Percentiles rank a stretch among this genome's conserved stretches.
Evolutionary conservation across 345 rosid species (phyloP).

Genomic region (Populus ilicifolia): DNA sequence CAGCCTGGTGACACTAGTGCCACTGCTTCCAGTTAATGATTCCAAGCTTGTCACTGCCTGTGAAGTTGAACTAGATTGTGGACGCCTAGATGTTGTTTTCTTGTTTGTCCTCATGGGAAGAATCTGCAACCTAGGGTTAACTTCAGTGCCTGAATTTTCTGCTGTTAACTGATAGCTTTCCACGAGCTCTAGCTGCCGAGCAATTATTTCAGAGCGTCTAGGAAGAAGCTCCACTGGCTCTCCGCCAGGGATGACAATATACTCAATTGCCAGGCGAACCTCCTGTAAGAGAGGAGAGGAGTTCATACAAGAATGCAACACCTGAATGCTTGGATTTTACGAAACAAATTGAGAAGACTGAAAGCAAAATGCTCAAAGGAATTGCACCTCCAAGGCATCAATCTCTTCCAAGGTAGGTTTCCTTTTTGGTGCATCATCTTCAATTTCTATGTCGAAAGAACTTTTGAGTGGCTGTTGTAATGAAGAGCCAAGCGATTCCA

Average conservation of each 20-base stretch:
- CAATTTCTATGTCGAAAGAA: slow-evolving; percentile 61
- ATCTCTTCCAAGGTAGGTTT: slow-evolving; percentile 94
- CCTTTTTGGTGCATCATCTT: slow-evolving; percentile 79
- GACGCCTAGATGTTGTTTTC: slow-evolving; percentile 37
- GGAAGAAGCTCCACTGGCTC: slow-evolving; percentile 98
- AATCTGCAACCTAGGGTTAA: slow-evolving; percentile 79
- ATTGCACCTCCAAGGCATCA: slow-evolving; percentile 85
- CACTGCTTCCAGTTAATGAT: slow-evolving; percentile 27
- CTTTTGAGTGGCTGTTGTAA: slow-evolving; percentile 31
- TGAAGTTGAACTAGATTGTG: slow-evolving; percentile 26
- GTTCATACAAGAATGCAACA: not conserved
- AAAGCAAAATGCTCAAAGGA: not conserved
- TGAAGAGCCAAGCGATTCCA: slow-evolving; percentile 53
- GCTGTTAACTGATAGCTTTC: slow-evolving; percentile 82
- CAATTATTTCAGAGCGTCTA: slow-evolving; percentile 71
- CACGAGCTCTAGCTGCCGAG: slow-evolving; percentile 84
- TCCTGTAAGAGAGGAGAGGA: slow-evolving; percentile 43
- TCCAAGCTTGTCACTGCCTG: slow-evolving; percentile 17
- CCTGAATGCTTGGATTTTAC: not conserved
- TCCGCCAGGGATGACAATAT: slow-evolving; percentile 90
- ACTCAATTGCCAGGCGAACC: slow-evolving; percentile 86
- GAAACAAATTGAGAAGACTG: not conserved
- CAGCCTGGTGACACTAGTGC: slow-evolving; percentile 51
- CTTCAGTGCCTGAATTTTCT: slow-evolving; percentile 79
- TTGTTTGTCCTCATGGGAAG: slow-evolving; percentile 65